Base-by-base conservation (phyloP, 805 yeast species). In the Lipomyces chichibuensis region DNA sequence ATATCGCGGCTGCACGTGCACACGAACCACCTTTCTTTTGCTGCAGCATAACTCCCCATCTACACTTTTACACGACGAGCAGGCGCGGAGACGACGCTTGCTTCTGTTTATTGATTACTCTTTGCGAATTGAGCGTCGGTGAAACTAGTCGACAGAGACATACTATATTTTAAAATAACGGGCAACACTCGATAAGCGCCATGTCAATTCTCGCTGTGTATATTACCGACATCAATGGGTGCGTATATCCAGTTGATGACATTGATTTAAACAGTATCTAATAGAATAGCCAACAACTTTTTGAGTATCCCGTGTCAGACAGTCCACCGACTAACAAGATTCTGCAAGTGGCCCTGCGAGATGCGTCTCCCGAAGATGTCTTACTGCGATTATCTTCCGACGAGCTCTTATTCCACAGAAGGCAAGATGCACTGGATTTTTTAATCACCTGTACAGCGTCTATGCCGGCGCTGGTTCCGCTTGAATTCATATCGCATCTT, bases 391-490 rank as follows among this genome's bases (percentile, higher is more conserved):
- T 74, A 25, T 67, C 73, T 53, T 66, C 76, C 9, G 69, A 76
- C 43, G 77, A 77, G 60, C 71, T 77, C 2, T 67, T 77, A 33
- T 75, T 71, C 59, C 71, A 72, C 55, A 73, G 73, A 43, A 65
- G 69, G 57, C 71, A 71, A 39, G 75, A 74, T 33, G 69, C 74
- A 13, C 57, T 76, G 37, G 49, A 65, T 2, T 68, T 80, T 43
- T 62, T 75, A 49, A 60, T 77, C 9, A 79, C 79, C 14, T 77
- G 77, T 61, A 66, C 74, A 3, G 49, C 76, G 3, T 51, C 73
- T 1, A 69, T 73, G 25, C 85, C 87, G 57, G 88, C 90, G 0
- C 72, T 85, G 62, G 76, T 83, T n/a, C 87, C 91, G 0, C 81
- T 82, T 66, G 83, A 83, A 29, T 84, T 90, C 65, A 76, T 87